Evolutionary conservation across 1,284 basidiomycete species (phyloP), one percentile per base, ranked within the genome.

Genomic region (Phlebopus sp.): DNA sequence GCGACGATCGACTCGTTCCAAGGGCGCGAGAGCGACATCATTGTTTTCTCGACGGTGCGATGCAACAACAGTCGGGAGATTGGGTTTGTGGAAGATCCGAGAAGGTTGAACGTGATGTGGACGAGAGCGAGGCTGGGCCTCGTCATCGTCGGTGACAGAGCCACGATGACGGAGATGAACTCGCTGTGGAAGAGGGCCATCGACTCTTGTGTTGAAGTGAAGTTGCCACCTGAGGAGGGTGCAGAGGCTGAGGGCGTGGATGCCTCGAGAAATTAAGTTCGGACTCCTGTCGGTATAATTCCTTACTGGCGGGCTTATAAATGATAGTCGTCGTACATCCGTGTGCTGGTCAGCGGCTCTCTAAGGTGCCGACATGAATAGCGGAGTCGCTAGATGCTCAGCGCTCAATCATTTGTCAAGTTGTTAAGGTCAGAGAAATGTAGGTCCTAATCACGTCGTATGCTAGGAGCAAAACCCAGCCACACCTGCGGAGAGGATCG

Each of bases 1-100:
- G 79, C 76, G 45, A 88, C 84, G 0, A 78, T 88, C 50, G 85
- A 88, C 55, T 81, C 82, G 0, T 90, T 88, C 60, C 87, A 90
- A 60, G 86, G 88, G 2, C 71, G 86, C 32, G 87, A 90, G 60
- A 82, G 81, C 57, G 82, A 84, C 44, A 73, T 87, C 27, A 76
- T 90, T 50, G 72, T 91, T 37, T 84, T 89, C 56, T 81, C 82
- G 0, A 81, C 82, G 2, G 86, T 90, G 13, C 74, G 86, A 9
- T 79, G 77, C 51, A 86, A 88, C 55, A 68, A 54, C 13, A 68
- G 69, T 30, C 70, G 71, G 4, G 79, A 80, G 51, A 81, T 85
- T 52, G 87, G 87, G 7, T 91, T 90, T 58, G 69, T 90, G 17
- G 82, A 60, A 30, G 57, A 64, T 29, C 27, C 27, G 27, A 29